phyloP scores from a whole-genome alignment of 257 asterid genomes.

The Osmanthus fragrans region DNA sequence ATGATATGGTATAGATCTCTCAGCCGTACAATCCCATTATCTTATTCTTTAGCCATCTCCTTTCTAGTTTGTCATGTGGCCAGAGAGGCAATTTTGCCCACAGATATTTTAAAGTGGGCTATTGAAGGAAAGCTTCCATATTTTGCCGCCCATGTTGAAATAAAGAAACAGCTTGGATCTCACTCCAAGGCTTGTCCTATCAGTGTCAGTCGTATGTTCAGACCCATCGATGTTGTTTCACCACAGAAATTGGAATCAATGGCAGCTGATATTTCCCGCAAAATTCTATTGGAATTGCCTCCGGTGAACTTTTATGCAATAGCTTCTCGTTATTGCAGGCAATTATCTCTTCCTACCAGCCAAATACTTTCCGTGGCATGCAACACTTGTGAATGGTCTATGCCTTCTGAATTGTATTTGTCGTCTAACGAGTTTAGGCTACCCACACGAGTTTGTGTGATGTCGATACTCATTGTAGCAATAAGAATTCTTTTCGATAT shows the following conservation, averaged over 20 bases:
- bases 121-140: slow-evolving; percentile 86
- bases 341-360: slow-evolving; percentile 57
- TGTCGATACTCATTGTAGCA: slow-evolving; percentile 74
- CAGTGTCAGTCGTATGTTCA: slow-evolving; percentile 59
- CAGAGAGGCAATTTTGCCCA: slow-evolving; percentile 67
- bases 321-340: slow-evolving; percentile 56
- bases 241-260: slow-evolving; percentile 70
- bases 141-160: slow-evolving; percentile 60
- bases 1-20: slow-evolving; percentile 66
- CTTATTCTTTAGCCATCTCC: slow-evolving; percentile 60
- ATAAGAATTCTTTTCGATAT: slow-evolving; percentile 58
- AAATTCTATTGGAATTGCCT: slow-evolving; percentile 67
- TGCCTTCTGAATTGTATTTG: slow-evolving; percentile 65
- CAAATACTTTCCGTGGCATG: slow-evolving; percentile 62
- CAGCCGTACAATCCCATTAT: slow-evolving; percentile 47
- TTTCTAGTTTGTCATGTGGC: slow-evolving; percentile 78
- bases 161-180: slow-evolving; percentile 62
- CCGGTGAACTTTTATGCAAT: slow-evolving; percentile 69
- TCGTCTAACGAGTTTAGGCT: slow-evolving; percentile 51
- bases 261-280: slow-evolving; percentile 63
- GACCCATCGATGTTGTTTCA: slow-evolving; percentile 49
- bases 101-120: slow-evolving; percentile 72
- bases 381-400: slow-evolving; percentile 69
- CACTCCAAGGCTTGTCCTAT: slow-evolving; percentile 60
- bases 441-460: slow-evolving; percentile 73